Conservation (phyloP, 495 filamentous ascomycete species). For the Terfezia claveryi region DNA sequence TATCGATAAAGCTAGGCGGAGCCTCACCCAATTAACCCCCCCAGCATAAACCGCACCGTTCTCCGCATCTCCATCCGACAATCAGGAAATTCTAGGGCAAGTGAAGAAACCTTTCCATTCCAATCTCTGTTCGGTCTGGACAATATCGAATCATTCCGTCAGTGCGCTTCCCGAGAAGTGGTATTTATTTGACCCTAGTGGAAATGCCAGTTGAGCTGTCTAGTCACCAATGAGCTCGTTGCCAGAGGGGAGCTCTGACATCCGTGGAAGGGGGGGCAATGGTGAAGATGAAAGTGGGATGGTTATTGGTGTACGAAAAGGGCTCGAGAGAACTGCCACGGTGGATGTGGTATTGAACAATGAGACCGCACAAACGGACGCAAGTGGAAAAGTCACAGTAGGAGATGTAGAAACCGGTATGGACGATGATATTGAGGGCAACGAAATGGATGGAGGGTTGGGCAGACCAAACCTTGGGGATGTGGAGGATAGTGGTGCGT, state of each 20-base stretch:
- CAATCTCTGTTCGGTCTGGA: too few relatives aligned
- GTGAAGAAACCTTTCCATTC: too few relatives aligned
- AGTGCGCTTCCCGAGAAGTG: background rate
- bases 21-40: too few relatives aligned
- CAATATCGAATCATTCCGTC: too few relatives aligned
- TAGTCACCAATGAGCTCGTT: conserved; percentile 20
- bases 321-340: background rate
- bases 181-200: background rate
- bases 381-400: background rate
- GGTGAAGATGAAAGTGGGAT: conserved; percentile 2
- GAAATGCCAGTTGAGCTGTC: conserved; percentile 17
- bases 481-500: background rate
- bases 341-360: background rate
- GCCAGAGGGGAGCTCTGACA: conserved; percentile 17
- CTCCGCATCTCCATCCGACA: too few relatives aligned
- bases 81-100: too few relatives aligned
- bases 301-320: background rate
- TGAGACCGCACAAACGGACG: too few relatives aligned
- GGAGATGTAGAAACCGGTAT: conserved; percentile 1
- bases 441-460: conserved; percentile 5
- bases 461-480: background rate
- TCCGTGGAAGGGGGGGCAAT: conserved; percentile 9
- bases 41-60: too few relatives aligned
- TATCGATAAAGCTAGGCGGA: too few relatives aligned
- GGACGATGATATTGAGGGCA: conserved; percentile 2